A percentile compares a stretch with the other conserved stretches of the same genome.
These are phyloP conservation scores for Vararia minispora DNA, from an alignment of 768 basidiomycete genomes.

Conservation along the genomic window DNA sequence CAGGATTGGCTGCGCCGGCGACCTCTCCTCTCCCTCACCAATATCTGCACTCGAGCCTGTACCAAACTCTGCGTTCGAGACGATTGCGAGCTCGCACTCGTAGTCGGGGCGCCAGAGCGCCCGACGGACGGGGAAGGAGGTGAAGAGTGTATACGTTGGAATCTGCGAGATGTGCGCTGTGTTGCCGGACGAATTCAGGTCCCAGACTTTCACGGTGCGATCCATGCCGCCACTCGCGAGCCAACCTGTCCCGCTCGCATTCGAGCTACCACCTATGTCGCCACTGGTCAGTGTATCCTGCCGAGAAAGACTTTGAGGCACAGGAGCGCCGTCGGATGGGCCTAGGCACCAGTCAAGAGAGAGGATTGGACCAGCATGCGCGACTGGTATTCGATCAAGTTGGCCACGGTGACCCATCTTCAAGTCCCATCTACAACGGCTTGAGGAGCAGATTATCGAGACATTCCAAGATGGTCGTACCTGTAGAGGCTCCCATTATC, in stretches of 20 bases:
- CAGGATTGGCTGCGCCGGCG: not conserved
- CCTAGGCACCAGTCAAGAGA: slow-evolving; percentile 60
- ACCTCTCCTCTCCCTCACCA: not conserved
- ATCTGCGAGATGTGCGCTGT: slow-evolving; percentile 44
- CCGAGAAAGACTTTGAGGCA: slow-evolving; percentile 5
- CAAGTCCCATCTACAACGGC: slow-evolving; percentile 55
- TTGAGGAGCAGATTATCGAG: not conserved
- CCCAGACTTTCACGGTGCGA: slow-evolving; percentile 76
- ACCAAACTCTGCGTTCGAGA: slow-evolving; percentile 52
- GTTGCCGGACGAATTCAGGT: slow-evolving; percentile 37
- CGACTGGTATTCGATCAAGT: slow-evolving; percentile 61
- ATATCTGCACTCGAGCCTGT: slow-evolving; percentile 21
- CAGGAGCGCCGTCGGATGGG: slow-evolving; percentile 14
- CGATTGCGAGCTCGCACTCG: slow-evolving; percentile 64
- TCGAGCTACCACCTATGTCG: slow-evolving; percentile 4
- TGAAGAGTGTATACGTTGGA: slow-evolving; percentile 61
- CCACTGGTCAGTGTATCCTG: slow-evolving; percentile 12
- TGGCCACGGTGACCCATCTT: slow-evolving; percentile 66
- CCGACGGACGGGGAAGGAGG: slow-evolving; percentile 63
- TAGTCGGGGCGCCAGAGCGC: slow-evolving; percentile 70
- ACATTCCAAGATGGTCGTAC: slow-evolving; percentile 20
- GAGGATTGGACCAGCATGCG: slow-evolving; percentile 63
- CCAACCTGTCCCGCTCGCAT: slow-evolving; percentile 42
- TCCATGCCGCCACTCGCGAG: slow-evolving; percentile 73
- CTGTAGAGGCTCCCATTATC: slow-evolving; percentile 37